These are phyloP conservation scores for Euphorbia schlechtendalii DNA, from an alignment of 441 rosid genomes.

Conservation along the genomic window DNA sequence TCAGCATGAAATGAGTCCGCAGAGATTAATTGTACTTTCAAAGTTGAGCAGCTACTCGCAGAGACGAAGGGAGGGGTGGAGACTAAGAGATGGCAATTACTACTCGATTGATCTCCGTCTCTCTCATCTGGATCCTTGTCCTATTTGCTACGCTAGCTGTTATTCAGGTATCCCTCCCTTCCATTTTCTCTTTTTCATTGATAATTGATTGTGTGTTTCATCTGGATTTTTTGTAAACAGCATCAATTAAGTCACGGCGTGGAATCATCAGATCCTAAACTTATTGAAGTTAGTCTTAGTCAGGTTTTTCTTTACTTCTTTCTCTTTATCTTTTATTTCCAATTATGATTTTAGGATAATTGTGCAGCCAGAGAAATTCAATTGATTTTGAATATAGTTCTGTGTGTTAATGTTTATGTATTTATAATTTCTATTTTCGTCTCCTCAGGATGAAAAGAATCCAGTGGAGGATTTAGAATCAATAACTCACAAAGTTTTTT, in stretches of 20 bases:
- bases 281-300: conserved; percentile 19
- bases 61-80: too few species aligned
- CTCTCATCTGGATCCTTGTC: conserved; percentile 45
- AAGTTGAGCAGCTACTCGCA: too few species aligned
- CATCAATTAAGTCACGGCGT: conserved; percentile 44
- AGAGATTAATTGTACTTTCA: too few species aligned
- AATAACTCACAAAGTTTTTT: conserved; percentile 77
- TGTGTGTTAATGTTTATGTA: conserved; percentile 8
- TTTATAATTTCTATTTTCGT: conserved; percentile 66
- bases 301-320: conserved; percentile 24
- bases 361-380: background rate
- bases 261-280: conserved; percentile 33
- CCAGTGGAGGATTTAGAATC: conserved; percentile 39
- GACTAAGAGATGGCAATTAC: conserved; percentile 45
- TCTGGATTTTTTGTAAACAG: conserved; percentile 23
- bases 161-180: conserved; percentile 43
- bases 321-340: background rate
- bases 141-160: conserved; percentile 56
- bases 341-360: background rate
- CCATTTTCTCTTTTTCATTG: background rate
- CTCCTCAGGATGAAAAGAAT: conserved; percentile 44
- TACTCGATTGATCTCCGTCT: conserved; percentile 42
- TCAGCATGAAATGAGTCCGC: too few species aligned
- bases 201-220: conserved; percentile 21
- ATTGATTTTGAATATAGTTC: too few species aligned